A percentile compares a stretch with the other conserved stretches of the same genome.
Conservation (phyloP, 2,329 filamentous ascomycete genomes). For the Ophiognomonia clavigignenti-juglandacearum region DNA sequence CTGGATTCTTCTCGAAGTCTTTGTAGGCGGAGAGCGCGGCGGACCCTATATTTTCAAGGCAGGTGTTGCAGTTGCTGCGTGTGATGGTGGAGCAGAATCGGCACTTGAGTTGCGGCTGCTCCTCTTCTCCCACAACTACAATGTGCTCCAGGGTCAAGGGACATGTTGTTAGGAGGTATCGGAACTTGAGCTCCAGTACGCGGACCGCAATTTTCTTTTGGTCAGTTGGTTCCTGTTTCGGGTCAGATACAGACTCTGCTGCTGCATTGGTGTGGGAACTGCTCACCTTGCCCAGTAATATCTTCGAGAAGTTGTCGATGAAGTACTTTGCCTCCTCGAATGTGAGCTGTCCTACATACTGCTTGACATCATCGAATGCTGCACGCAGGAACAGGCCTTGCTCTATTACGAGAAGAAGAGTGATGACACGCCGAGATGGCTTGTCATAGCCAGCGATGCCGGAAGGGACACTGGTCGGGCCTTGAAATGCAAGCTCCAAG, state of each 20-base stretch:
- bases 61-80: conserved; percentile 14
- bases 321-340: conserved; percentile 35
- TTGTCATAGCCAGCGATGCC: conserved; percentile 3
- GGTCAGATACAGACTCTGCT: background rate
- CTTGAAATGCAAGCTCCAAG: conserved; percentile 26
- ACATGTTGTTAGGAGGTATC: conserved; percentile 40
- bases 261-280: background rate
- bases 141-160: conserved; percentile 24
- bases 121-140: conserved; percentile 19
- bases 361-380: conserved; percentile 42
- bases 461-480: conserved; percentile 19
- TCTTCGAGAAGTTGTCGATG: conserved; percentile 30
- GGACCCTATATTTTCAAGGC: conserved; percentile 19
- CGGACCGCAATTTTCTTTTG: conserved; percentile 18
- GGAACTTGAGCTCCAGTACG: conserved; percentile 36
- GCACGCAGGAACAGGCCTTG: conserved; percentile 26
- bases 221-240: background rate
- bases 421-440: conserved; percentile 25
- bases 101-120: conserved; percentile 18
- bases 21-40: conserved; percentile 20
- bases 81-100: conserved; percentile 17
- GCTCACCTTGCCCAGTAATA: conserved; percentile 28
- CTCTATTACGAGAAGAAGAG: conserved; percentile 28
- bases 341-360: conserved; percentile 37
- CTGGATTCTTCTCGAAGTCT: conserved; percentile 18